Evolutionary conservation across 352 stramenopile species (phyloP), one percentile per base, ranked within the genome.

Genomic region (Globisporangium middletonii): DNA sequence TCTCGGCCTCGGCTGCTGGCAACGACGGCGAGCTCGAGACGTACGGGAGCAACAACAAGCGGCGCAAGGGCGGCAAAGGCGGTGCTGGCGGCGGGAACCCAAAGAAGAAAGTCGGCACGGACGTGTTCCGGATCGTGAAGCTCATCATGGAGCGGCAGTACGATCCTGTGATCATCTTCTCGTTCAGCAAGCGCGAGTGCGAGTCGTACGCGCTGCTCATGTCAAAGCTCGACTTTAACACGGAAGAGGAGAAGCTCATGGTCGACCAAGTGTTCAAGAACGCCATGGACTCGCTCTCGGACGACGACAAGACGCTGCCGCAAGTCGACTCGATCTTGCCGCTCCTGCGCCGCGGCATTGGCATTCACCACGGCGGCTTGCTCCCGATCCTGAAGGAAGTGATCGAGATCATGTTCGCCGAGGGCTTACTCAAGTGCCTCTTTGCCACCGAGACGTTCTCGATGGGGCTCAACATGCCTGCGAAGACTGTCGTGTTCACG

Each of bases 401-500:
- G 72, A 97, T 92, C 44, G 83, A 92, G 58, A 91, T 92, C 64
- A 87, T 95, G 56, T 92, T 90, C 59, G 72, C 88, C 19, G 95
- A 99, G 71, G 96, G 96, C n/a, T 67, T 99, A 23, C 88, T 99
- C 53, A 99, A 99, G 79, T 92, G 94, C 50, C 69, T 99, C 1
- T 99, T 99, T 74, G 97, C 97, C 3, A 99, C 97, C 0, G 97
- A 99, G 63, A 98, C 94, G 3, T 97, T 97, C 65, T 90, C 91
- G 4, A 99, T 99, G 84, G 96, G 97, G 42, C 91, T 99, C 56
- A 99, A 99, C 73, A 99, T 99, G 97, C 97, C 97, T 57, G 97
- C 97, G 2, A 98, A 98, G 75, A 99, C 97, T 18, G 97, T 99
- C 28, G 96, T 99, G 30, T 99, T 99, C 71, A 99, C 96, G 3